Evolutionary conservation across 2,329 filamentous ascomycete genomes (phyloP), one percentile per base, ranked within the genome.

Genomic region (Chrysosporium keratinophilum): DNA sequence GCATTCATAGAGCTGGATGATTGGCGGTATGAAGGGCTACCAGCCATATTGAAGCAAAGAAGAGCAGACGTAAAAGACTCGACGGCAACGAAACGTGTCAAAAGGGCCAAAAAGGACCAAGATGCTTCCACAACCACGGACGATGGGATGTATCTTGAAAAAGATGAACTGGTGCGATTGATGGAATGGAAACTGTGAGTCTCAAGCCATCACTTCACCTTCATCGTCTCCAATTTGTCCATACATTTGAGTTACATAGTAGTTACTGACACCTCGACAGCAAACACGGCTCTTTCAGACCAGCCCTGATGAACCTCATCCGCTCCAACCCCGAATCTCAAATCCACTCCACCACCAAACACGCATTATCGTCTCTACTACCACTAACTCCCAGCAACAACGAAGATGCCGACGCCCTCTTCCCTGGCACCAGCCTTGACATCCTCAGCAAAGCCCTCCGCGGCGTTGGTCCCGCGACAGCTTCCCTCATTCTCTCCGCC

Each of bases 111-210:
- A 52, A 61, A 46, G 57, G 54, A 34, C 40, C 55, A 23, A 44
- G 55, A 14, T 56, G 58, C 60, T 3, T 58, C 56, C n/a, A 51
- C 55, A 10, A 23, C 42, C 12, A 11, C 34, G 23, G 23, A 28
- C 14, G 17, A 20, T 14, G 51, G 45, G 11, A 50, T 48, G 5
- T 61, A 59, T 52, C 47, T 72, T 6, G 59, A 60, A 10, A 69
- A 69, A 33, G 65, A 67, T 1, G 66, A 72, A 14, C 44, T 72
- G 35, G 60, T 69, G 46, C 61, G 58, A 47, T 57, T 72, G 49
- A 69, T 74, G 59, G 68, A 71, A 45, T 74, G 72, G 72, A 74
- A 74, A 58, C 61, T 70, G 71, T 74, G 59, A 17, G 20, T 37
- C 34, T 23, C 20, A 37, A 11, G n/a, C n/a, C n/a, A n/a, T n/a